Conservation (phyloP, 2,329 filamentous ascomycete genomes). For the Claviceps arundinis region DNA sequence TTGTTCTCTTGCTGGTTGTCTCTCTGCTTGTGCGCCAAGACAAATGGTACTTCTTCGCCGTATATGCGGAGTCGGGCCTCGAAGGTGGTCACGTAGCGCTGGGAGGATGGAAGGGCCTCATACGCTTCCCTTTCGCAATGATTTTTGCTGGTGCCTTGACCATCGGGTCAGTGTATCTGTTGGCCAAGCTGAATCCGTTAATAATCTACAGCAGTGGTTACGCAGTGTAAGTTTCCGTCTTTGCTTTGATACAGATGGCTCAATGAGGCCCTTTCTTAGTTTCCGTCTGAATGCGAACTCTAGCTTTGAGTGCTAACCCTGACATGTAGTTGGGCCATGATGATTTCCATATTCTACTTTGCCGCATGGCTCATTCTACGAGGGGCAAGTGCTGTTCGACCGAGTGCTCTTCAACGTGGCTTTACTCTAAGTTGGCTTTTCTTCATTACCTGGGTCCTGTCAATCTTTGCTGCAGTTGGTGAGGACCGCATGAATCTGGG, state of each 20-base stretch:
- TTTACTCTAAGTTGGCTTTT: constrained; percentile 82
- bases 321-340: constrained; percentile 58
- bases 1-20: constrained; percentile 57
- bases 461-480: constrained; percentile 62
- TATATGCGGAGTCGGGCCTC: constrained; percentile 38
- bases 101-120: constrained; percentile 69
- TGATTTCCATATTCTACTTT: constrained; percentile 67
- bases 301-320: constrained; percentile 8
- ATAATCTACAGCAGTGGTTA: constrained; percentile 87
- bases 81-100: constrained; percentile 51
- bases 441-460: constrained; percentile 54
- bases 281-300: background rate
- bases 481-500: constrained; percentile 61
- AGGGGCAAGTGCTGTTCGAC: constrained; percentile 65
- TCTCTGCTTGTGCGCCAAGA: constrained; percentile 56
- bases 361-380: constrained; percentile 72
- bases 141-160: constrained; percentile 53
- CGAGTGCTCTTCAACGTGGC: constrained; percentile 72
- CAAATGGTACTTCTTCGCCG: constrained; percentile 81
- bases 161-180: constrained; percentile 57
- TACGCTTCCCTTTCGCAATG: constrained; percentile 69
- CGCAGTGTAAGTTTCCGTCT: constrained; percentile 41
- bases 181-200: constrained; percentile 74
- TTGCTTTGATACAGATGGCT: too few relatives aligned
- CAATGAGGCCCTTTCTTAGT: background rate